Conservation (phyloP, 139 green algal genomes). For the Coccomyxa sp. region DNA sequence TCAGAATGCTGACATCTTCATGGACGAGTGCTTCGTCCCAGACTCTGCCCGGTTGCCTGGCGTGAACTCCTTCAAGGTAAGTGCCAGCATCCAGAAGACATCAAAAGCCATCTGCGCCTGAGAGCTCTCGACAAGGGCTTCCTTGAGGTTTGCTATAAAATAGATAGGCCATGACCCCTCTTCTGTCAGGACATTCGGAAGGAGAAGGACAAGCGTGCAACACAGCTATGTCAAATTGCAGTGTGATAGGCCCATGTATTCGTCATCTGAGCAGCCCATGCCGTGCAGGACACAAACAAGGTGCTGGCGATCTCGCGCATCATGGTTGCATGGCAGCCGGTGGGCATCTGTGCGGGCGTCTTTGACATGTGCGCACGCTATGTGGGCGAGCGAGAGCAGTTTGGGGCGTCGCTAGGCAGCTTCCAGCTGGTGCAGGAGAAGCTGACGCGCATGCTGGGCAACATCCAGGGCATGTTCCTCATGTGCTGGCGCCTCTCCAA, state of each 20-base stretch:
- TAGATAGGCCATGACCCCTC: too few species aligned
- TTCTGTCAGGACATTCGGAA: too few species aligned
- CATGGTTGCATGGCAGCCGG: constrained; percentile 94
- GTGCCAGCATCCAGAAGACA: too few species aligned
- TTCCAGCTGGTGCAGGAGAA: constrained; percentile 90
- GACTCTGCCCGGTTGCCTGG: constrained; percentile 81
- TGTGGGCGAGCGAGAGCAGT: constrained; percentile 78
- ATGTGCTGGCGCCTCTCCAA: constrained; percentile 75
- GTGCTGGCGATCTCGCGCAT: constrained; percentile 83
- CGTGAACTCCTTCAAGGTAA: constrained; percentile 74
- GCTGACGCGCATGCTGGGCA: constrained; percentile 83
- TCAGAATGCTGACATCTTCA: constrained; percentile 92
- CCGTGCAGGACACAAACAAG: constrained; percentile 58
- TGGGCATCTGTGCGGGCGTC: constrained; percentile 83
- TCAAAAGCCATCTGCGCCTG: too few species aligned
- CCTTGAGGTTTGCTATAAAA: too few species aligned
- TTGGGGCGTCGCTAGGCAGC: constrained; percentile 69
- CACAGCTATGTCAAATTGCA: too few species aligned
- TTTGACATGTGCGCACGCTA: constrained; percentile 90
- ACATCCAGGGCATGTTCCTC: constrained; percentile 76
- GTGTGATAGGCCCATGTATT: too few species aligned
- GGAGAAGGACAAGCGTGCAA: too few species aligned
- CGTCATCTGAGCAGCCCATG: too few species aligned
- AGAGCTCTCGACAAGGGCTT: too few species aligned
- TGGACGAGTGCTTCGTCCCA: constrained; percentile 81